phyloP scores from a whole-genome alignment of 208 protist genomes.

The Endotrypanum monterogeii region DNA sequence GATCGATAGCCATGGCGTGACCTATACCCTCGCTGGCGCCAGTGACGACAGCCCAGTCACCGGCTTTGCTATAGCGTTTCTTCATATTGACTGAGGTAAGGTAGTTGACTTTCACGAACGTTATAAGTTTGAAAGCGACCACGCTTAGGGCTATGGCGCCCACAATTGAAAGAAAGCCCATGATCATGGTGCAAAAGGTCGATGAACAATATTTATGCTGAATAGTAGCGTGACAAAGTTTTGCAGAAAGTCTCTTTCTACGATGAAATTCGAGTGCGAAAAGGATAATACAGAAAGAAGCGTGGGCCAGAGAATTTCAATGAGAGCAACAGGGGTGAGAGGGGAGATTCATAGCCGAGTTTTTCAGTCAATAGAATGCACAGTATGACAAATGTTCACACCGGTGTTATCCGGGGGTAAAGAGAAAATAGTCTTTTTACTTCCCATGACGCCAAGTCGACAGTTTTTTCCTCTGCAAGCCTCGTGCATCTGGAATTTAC shows the following conservation, averaged over 20 bases:
- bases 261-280: too few species aligned
- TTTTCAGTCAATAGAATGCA: too few species aligned
- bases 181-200: background rate
- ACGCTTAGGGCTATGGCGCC: constrained; percentile 41
- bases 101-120: constrained; percentile 60
- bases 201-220: background rate
- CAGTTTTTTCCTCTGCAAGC: too few species aligned
- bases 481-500: too few species aligned
- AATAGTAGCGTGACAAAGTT: background rate
- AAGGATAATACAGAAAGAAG: background rate
- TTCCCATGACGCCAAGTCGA: too few species aligned
- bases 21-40: constrained; percentile 96
- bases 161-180: constrained; percentile 31
- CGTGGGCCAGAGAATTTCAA: background rate
- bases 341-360: background rate
- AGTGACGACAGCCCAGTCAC: constrained; percentile 93
- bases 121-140: constrained; percentile 39
- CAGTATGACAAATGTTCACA: too few species aligned
- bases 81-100: constrained; percentile 62
- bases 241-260: background rate
- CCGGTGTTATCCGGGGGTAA: too few species aligned
- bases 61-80: constrained; percentile 68
- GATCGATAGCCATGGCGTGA: constrained; percentile 86
- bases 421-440: too few species aligned
- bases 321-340: background rate